Evolutionary conservation across 2,329 filamentous ascomycete species (phyloP), one percentile per base, ranked within the genome.

Genomic region (Cladophialophora psammophila): DNA sequence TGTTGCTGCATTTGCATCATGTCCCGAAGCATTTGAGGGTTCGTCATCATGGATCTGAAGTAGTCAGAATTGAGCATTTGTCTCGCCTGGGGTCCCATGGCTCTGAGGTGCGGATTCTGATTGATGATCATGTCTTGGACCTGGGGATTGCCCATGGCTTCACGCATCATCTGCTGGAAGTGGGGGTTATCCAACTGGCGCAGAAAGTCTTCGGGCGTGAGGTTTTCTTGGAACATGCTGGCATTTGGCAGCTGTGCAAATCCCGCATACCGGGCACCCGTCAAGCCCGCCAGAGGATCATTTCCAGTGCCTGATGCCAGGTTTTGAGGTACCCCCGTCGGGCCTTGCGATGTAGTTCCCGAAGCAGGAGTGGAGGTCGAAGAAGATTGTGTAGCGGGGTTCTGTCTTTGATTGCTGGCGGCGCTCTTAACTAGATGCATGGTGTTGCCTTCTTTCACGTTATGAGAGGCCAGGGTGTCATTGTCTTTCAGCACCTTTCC

Each of bases 381-480:
- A 63, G 78, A 77, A 57, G 80, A 78, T 73, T 86, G 84, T 68
- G 79, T 82, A 20, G 86, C 80, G 13, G 83, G 84, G 70, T 84
- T 85, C 74, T 87, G 85, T 65, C 85, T 84, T 69, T 85, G 85
- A 75, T 96, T 97, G 85, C 94, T 97, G 68, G 92, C 91, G 53
- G 95, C 94, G 77, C 93, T 96, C 84, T 96, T 97, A 75, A 99
- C 95, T 75, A 99, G 87, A 79, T 99, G 95, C 73, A 99, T 89
- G 18, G 94, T 98, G 80, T 98, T 95, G 71, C 94, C 93, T 71
- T 92, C 86, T 85, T 97, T 97, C 80, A 99, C 94, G 84, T 97
- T 98, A 83, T 96, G 96, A 64, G 88, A 88, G 71, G 86, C 88
- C 52, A 99, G 83, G 0, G 91, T 90, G 74, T 99, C 94, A 66